Evolutionary conservation across 805 yeast species (phyloP).

Genomic region (Lachancea thermotolerans): DNA sequence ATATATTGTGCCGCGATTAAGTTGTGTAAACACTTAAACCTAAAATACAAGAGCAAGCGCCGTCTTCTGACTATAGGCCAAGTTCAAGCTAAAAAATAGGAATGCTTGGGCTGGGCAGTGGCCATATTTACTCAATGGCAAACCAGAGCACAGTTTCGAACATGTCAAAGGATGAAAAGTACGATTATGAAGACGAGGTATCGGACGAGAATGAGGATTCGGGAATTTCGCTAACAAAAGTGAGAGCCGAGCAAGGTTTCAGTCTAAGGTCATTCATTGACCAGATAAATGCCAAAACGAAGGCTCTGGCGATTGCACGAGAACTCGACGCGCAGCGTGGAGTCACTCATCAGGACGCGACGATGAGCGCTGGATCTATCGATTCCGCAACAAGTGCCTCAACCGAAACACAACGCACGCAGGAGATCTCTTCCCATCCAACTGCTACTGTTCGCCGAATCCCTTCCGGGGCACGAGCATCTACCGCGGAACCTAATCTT

Average conservation of each 20-base stretch:
- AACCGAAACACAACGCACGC: not conserved
- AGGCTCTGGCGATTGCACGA: conserved; percentile 17
- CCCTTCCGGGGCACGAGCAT: conserved; percentile 18
- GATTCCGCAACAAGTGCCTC: conserved; percentile 6
- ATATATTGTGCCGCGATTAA: not conserved
- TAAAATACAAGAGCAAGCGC: not conserved
- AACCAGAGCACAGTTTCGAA: conserved; percentile 3
- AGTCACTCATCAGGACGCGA: conserved; percentile 10
- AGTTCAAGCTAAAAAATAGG: not conserved
- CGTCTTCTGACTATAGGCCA: not conserved
- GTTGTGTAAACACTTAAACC: not conserved
- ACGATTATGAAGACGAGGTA: conserved; percentile 15
- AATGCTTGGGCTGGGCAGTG: conserved; percentile 8
- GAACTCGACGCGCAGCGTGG: conserved; percentile 17
- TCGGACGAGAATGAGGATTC: conserved; percentile 8
- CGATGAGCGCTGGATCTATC: conserved; percentile 6
- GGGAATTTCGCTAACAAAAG: conserved; percentile 2
- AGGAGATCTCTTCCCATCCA: conserved; percentile 6
- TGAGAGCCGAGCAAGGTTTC: conserved; percentile 5
- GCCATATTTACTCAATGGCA: conserved; percentile 3
- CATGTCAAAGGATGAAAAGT: conserved; percentile 12
- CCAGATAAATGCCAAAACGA: conserved; percentile 14
- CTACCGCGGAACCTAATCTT: conserved; percentile 14
- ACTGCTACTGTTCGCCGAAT: conserved; percentile 14
- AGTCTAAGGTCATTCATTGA: conserved; percentile 6